phyloP scores from a whole-genome alignment of 225 moss, liverwort and hornwort species.

The Bryum argenteum region DNA sequence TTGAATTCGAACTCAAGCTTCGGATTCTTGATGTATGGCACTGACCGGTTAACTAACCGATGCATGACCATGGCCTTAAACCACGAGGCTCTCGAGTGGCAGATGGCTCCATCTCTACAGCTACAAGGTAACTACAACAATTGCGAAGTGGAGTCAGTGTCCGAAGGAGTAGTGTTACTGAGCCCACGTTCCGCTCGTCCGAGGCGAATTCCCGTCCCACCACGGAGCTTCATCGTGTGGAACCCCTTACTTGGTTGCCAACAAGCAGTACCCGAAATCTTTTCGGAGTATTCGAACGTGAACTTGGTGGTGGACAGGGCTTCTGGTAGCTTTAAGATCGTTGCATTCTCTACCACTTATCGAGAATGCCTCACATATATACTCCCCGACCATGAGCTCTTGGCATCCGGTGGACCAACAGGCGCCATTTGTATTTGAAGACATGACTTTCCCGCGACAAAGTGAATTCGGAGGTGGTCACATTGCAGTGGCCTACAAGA shows the following conservation, averaged over 20 bases:
- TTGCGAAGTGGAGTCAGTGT: constrained; percentile 10
- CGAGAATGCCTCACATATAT: constrained; percentile 1
- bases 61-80: constrained; percentile 22
- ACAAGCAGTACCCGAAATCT: not conserved
- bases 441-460: not conserved
- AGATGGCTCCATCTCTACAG: constrained; percentile 15
- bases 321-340: constrained; percentile 6
- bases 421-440: not conserved
- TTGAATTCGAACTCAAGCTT: too few relatives aligned
- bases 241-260: constrained; percentile 17
- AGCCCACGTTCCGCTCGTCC: not conserved
- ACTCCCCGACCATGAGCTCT: constrained; percentile 16
- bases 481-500: not conserved
- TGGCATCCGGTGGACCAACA: not conserved
- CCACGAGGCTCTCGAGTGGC: constrained; percentile 15
- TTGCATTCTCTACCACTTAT: constrained; percentile 6
- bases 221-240: constrained; percentile 17
- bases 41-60: not conserved
- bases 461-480: not conserved
- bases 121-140: not conserved
- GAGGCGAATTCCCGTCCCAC: not conserved
- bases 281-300: not conserved
- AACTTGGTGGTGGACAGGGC: constrained; percentile 26
- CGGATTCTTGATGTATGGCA: constrained; percentile 1
- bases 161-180: constrained; percentile 20